phyloP scores from a whole-genome alignment of 306 rosid species.

The Parietaria judaica region DNA sequence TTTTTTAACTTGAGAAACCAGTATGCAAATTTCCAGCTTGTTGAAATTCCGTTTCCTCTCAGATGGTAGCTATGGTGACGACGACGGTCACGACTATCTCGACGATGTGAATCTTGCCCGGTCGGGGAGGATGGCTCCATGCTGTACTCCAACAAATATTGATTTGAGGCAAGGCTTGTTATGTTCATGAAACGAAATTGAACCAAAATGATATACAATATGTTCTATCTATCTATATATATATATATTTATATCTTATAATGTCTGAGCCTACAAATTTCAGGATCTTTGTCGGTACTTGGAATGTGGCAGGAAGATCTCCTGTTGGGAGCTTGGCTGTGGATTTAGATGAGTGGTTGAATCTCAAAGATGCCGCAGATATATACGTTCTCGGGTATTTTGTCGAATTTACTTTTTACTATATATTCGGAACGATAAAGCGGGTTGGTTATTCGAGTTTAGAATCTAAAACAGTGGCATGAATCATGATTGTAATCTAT shows the following conservation, averaged over 20 bases:
- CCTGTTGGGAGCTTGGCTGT: slow-evolving; percentile 76
- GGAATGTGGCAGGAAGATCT: slow-evolving; percentile 89
- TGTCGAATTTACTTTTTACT: not conserved
- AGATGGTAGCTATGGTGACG: slow-evolving; percentile 50
- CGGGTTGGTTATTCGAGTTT: not conserved
- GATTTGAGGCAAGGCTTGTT: slow-evolving; percentile 52
- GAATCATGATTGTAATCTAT: not conserved
- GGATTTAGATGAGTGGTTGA: slow-evolving; percentile 85
- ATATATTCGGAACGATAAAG: too few relatives aligned
- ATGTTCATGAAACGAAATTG: slow-evolving; percentile 9
- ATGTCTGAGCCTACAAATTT: slow-evolving; percentile 4
- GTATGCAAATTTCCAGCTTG: too few relatives aligned
- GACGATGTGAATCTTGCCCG: slow-evolving; percentile 25
- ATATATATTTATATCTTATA: not conserved
- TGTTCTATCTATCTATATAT: too few relatives aligned
- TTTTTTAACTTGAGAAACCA: too few relatives aligned
- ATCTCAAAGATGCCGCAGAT: slow-evolving; percentile 79
- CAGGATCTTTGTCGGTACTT: slow-evolving; percentile 87
- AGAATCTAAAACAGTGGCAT: not conserved
- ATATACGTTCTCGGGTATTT: slow-evolving; percentile 89
- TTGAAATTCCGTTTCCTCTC: slow-evolving; percentile 3
- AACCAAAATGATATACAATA: not conserved
- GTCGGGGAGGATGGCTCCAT: slow-evolving; percentile 52
- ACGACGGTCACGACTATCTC: slow-evolving; percentile 30
- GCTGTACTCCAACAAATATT: slow-evolving; percentile 47